Evolutionary conservation across 1,284 basidiomycete species (phyloP).

Genomic region (Marasmius tenuissimus): DNA sequence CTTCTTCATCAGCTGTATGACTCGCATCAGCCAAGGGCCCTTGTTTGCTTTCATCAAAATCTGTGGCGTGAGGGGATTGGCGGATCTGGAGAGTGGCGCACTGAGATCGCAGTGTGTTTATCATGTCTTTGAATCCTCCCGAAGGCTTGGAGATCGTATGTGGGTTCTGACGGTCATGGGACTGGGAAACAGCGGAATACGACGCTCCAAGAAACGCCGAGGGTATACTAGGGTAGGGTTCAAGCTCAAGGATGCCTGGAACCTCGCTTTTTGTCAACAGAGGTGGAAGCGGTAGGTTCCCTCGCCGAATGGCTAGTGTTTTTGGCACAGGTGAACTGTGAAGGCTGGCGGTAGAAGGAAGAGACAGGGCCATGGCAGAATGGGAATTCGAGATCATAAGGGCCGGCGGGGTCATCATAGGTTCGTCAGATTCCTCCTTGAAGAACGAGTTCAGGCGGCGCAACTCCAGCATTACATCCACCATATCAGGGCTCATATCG

Average conservation of each 20-base stretch:
- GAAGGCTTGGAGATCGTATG: conserved; percentile 23
- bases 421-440: conserved; percentile 25
- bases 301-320: conserved; percentile 51
- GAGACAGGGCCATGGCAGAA: conserved; percentile 42
- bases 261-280: conserved; percentile 34
- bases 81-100: conserved; percentile 30
- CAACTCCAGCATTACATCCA: conserved; percentile 40
- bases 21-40: conserved; percentile 12
- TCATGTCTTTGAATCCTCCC: conserved; percentile 56
- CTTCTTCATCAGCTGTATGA: conserved; percentile 24
- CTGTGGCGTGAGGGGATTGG: conserved; percentile 14
- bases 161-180: conserved; percentile 37
- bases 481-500: conserved; percentile 38
- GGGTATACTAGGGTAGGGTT: conserved; percentile 58
- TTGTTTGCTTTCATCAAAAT: conserved; percentile 15
- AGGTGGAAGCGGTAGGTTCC: conserved; percentile 43
- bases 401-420: conserved; percentile 35
- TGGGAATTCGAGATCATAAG: conserved; percentile 55
- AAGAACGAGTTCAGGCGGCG: conserved; percentile 39
- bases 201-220: conserved; percentile 63
- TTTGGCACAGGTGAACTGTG: not conserved
- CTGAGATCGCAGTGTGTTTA: conserved; percentile 44
- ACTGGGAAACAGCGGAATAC: conserved; percentile 40
- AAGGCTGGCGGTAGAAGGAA: conserved; percentile 30
- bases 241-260: conserved; percentile 17